Conservation (phyloP, 2,329 filamentous ascomycete species). For the Monilinia vaccinii-corymbosi region DNA sequence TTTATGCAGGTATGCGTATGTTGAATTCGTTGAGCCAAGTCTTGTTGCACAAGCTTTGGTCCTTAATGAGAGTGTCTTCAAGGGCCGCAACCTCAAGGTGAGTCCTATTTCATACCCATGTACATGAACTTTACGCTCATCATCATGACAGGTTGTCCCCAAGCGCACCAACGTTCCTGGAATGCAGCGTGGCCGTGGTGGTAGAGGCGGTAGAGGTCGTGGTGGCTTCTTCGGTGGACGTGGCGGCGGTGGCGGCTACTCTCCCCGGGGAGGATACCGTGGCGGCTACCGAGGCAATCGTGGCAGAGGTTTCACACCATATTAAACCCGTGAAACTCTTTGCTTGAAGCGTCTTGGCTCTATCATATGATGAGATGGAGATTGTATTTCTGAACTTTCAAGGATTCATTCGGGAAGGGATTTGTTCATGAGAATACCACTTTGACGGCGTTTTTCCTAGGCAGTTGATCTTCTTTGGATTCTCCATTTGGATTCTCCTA, state of each 20-base stretch:
- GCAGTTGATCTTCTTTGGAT: neutral
- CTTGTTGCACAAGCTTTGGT: conserved; percentile 89
- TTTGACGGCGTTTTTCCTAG: neutral
- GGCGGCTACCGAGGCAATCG: conserved; percentile 47
- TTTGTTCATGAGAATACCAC: conserved; percentile 1
- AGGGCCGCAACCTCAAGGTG: conserved; percentile 92
- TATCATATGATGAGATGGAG: neutral
- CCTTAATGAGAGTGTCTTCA: conserved; percentile 92
- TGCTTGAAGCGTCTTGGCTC: neutral
- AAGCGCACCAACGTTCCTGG: conserved; percentile 96
- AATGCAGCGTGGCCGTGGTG: conserved; percentile 70
- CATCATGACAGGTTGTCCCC: conserved; percentile 54
- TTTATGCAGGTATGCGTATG: conserved; percentile 79
- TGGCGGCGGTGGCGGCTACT: conserved; percentile 24
- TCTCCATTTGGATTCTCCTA: neutral
- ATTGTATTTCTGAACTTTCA: neutral
- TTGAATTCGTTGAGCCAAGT: conserved; percentile 92
- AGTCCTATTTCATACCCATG: conserved; percentile 14
- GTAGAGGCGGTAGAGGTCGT: conserved; percentile 40
- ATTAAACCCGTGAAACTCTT: conserved; percentile 35
- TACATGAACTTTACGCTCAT: neutral
- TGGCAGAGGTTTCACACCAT: conserved; percentile 54
- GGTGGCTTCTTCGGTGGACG: conserved; percentile 34
- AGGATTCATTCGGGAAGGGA: neutral
- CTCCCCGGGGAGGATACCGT: conserved; percentile 49